phyloP scores from a whole-genome alignment of 2,329 filamentous ascomycete genomes.

The Penicillium decumbens region DNA sequence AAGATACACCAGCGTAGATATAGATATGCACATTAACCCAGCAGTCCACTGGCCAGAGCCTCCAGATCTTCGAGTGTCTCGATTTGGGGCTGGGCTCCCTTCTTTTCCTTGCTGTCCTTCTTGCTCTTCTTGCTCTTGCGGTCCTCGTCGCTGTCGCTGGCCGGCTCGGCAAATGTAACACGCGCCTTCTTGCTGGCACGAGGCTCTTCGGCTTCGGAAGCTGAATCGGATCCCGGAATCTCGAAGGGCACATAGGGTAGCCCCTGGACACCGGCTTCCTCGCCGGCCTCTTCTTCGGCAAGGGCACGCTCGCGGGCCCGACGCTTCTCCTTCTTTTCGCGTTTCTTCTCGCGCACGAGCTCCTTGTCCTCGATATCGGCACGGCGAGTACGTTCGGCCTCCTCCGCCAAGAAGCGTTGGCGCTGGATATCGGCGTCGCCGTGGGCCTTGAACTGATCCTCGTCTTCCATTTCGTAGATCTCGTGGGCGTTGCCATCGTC shows the following conservation, averaged over 20 bases:
- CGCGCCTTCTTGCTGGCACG: conserved; percentile 40
- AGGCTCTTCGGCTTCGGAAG: conserved; percentile 24
- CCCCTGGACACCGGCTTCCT: conserved; percentile 22
- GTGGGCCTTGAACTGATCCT: conserved; percentile 70
- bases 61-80: conserved; percentile 48
- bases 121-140: conserved; percentile 21
- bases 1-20: conserved; percentile 8
- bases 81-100: conserved; percentile 29
- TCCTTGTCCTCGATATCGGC: conserved; percentile 82
- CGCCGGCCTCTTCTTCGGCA: conserved; percentile 29
- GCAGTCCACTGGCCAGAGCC: conserved; percentile 43
- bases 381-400: conserved; percentile 64
- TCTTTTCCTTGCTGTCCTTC: conserved; percentile 6
- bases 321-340: conserved; percentile 47
- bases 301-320: conserved; percentile 39
- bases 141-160: conserved; percentile 20
- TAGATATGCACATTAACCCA: conserved; percentile 28
- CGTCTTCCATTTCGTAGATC: conserved; percentile 81
- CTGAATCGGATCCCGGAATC: conserved; percentile 17
- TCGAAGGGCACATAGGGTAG: conserved; percentile 22
- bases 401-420: conserved; percentile 69
- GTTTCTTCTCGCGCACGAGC: conserved; percentile 67
- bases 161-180: conserved; percentile 35
- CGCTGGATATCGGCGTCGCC: conserved; percentile 74
- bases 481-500: conserved; percentile 82